Percentiles rank a stretch among this genome's conserved stretches.
Conservation (phyloP, 768 basidiomycete species). For the Podaxis sp. region DNA sequence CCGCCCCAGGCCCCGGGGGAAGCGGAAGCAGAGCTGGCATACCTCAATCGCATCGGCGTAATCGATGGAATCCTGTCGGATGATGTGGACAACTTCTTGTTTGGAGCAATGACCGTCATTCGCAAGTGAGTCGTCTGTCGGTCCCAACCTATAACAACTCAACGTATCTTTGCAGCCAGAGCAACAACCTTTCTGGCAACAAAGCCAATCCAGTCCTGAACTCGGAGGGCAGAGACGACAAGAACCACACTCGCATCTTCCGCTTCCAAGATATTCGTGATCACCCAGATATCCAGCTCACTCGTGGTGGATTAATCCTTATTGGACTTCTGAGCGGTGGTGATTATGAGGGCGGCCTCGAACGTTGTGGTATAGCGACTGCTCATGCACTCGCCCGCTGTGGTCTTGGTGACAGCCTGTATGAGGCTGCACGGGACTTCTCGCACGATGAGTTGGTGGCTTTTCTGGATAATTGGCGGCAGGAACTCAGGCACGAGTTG, state of each 20-base stretch:
- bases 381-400: slow-evolving; percentile 79
- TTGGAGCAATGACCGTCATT: slow-evolving; percentile 81
- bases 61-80: slow-evolving; percentile 91
- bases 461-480: slow-evolving; percentile 66
- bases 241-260: slow-evolving; percentile 61
- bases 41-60: slow-evolving; percentile 75
- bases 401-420: slow-evolving; percentile 74
- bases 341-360: slow-evolving; percentile 78
- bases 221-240: slow-evolving; percentile 68
- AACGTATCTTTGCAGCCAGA: slow-evolving; percentile 45
- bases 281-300: slow-evolving; percentile 44
- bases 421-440: slow-evolving; percentile 55
- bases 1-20: slow-evolving; percentile 79
- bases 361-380: slow-evolving; percentile 66
- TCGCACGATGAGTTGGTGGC: slow-evolving; percentile 41
- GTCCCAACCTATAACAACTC: not conserved
- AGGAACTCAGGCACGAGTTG: slow-evolving; percentile 61
- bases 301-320: slow-evolving; percentile 76
- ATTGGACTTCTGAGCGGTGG: slow-evolving; percentile 88
- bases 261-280: slow-evolving; percentile 37
- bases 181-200: slow-evolving; percentile 74
- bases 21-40: slow-evolving; percentile 92
- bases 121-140: slow-evolving; percentile 65
- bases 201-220: slow-evolving; percentile 61
- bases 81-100: slow-evolving; percentile 91